Percentiles rank a stretch among this genome's conserved stretches.
These are phyloP conservation scores for Sechiopsis laciniata DNA, from an alignment of 306 rosid species.

Conservation along the genomic window DNA sequence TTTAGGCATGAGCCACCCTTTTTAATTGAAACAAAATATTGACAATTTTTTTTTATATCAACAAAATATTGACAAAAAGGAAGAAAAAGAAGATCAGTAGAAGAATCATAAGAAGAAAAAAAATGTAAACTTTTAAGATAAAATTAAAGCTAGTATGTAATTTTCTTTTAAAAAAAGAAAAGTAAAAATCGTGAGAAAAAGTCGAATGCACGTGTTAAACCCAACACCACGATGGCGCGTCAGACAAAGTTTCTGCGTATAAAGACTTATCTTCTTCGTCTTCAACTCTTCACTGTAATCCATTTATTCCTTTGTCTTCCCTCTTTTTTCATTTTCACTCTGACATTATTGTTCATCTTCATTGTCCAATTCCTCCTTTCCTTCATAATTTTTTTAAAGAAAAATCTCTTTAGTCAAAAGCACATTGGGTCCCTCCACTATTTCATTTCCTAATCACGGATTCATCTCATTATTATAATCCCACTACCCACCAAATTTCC, in stretches of 20 bases:
- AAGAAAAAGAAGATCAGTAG: no score
- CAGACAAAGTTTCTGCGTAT: conserved; percentile 35
- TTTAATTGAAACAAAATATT: no score
- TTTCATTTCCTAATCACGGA: background rate
- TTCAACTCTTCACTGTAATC: conserved; percentile 27
- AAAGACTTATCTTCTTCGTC: conserved; percentile 21
- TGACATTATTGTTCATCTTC: conserved; percentile 9
- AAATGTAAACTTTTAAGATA: background rate
- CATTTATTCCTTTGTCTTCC: background rate
- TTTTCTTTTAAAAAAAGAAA: no score
- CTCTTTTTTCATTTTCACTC: background rate
- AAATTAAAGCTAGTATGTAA: background rate
- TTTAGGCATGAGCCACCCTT: no score
- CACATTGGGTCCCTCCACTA: conserved; percentile 40
- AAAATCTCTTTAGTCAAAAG: conserved; percentile 65
- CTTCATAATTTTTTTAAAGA: background rate
- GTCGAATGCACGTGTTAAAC: conserved; percentile 18
- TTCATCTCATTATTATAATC: conserved; percentile 22
- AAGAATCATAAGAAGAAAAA: background rate
- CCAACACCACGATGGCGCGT: conserved; percentile 22
- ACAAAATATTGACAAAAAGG: no score
- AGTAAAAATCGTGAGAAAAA: background rate
- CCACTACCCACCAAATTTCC: conserved; percentile 24
- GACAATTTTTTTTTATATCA: no score
- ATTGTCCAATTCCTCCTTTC: background rate